Evolutionary conservation across 108 stramenopile genomes (phyloP), one percentile per base, ranked within the genome.

Genomic region (Skeletonema tropicum): DNA sequence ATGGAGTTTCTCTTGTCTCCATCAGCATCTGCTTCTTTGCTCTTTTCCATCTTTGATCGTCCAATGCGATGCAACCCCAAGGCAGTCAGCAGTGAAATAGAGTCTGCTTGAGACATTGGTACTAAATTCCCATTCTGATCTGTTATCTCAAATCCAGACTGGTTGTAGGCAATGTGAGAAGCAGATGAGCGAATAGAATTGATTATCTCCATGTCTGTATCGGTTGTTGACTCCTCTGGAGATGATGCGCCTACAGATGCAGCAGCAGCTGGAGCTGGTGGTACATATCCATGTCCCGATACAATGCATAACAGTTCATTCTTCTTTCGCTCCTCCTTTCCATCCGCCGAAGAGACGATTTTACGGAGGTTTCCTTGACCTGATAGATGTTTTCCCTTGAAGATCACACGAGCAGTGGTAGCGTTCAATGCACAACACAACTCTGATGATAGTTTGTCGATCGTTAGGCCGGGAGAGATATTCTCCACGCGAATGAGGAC

Each of bases 21-120:
- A 2, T 39, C 25, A 26, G 35, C 71, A 13, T 42, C 19, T 5
- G 23, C 2, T 5, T 60, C 59, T 14, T 3, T n/a, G 13, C n/a
- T 2, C 26, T 39, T 57, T 7, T 70, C 75, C 75, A 76, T 76
- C 25, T 58, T 67, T 29, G 66, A 62, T 35, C 70, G 42, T 41
- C 76, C 76, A 3, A 77, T 42, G 5, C 76, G 76, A 64, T 77
- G 76, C 12, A 77, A 39, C 0, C 71, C 76, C 32, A 77, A 45
- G 21, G 76, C 70, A 13, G 71, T 77, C n/a, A 77, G 63, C 3
- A 77, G 71, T 35, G 71, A 63, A 17, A 72, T 19, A 3, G 60
- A 33, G 29, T 77, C 76, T 6, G 11, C 14, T n/a, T 71, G 38
- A 23, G 33, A 45, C 76, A 77, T 77, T 29, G 76, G 48, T 26